Evolutionary conservation across 139 green algal genomes (phyloP).

Genomic region (Medakamo hakoo): DNA sequence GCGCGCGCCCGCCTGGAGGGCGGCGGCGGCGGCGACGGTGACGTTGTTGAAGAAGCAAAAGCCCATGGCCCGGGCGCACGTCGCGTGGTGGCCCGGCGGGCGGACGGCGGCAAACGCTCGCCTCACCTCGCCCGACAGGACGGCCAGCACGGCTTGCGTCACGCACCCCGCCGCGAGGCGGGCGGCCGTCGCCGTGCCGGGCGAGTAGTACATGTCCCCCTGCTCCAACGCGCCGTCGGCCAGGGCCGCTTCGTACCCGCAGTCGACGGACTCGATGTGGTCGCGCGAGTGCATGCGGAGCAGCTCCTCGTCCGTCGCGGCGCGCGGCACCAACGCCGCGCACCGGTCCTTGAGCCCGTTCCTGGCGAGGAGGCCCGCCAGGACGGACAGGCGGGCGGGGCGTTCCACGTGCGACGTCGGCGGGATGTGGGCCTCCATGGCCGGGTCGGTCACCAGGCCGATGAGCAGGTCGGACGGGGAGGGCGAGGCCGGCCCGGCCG

Average conservation of each 20-base stretch:
- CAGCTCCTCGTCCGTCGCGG: constrained; percentile 33
- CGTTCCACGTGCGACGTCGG: constrained; percentile 21
- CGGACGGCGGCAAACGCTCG: constrained; percentile 45
- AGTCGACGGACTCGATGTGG: constrained; percentile 25
- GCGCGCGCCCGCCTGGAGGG: constrained; percentile 18
- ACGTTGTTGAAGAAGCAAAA: constrained; percentile 78
- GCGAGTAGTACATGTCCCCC: constrained; percentile 37
- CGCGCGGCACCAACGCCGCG: constrained; percentile 4
- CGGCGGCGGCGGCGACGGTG: constrained; percentile 41
- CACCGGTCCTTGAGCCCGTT: constrained; percentile 15
- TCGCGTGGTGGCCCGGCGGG: constrained; percentile 74
- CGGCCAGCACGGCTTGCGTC: constrained; percentile 19
- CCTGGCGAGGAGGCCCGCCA: constrained; percentile 12
- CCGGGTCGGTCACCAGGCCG: constrained; percentile 24
- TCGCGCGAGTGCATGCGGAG: constrained; percentile 17
- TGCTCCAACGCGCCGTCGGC: background rate
- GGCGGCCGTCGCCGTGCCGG: constrained; percentile 26
- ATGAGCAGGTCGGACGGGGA: constrained; percentile 6
- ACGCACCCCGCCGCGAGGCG: constrained; percentile 31
- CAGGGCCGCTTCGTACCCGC: background rate
- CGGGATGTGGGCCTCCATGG: constrained; percentile 20
- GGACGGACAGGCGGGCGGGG: constrained; percentile 11
- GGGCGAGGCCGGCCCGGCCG: background rate
- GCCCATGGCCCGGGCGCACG: constrained; percentile 32
- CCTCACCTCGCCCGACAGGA: constrained; percentile 13